Evolutionary conservation across 2,329 filamentous ascomycete species (phyloP), one percentile per base, ranked within the genome.

Genomic region (Colletotrichum tanaceti): DNA sequence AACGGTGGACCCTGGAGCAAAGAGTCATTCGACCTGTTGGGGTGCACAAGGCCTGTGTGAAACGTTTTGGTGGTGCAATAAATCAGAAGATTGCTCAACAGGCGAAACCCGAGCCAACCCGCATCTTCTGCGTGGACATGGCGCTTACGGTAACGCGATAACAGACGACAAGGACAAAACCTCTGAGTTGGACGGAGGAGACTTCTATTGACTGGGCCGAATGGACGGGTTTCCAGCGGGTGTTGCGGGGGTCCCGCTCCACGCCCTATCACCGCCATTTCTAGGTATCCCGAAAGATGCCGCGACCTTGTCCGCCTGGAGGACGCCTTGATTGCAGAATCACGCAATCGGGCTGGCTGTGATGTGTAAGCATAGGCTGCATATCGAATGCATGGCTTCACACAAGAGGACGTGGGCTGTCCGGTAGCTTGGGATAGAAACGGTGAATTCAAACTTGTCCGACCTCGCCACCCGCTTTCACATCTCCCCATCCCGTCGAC

Each of bases 1-100:
- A 87, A 86, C 72, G 80, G 86, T 18, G 90, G 90, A 3, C 87
- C 90, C 0, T 93, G 90, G 90, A 92, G 89, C 72, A 85, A 83
- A 28, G 90, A 92, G 74, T 90, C 90, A 0, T 83, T 87, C 71
- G 90, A 93, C 75, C 74, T 93, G 54, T 86, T 93, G 70, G 88
- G 87, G 44, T 86, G 81, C 73, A 87, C 84, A 74, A 82, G 87
- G 55, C 90, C 89, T 43, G 80, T 55, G 76, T 68, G 52, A 62
- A 20, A 0, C 3, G 14, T 1, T 1, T 41, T 5, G 39, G 38
- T 16, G 22, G 43, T 14, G 35, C 44, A 32, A 32, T 9, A 57
- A 43, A 28, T n/a, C 7, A n/a, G 16, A 43, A 20, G 7, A 32
- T 14, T 11, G 9, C 14, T 43, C 5, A 13, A 28, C 7, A 35